These are phyloP conservation scores for Ganoderma resinaceum DNA, from an alignment of 1,284 basidiomycete species.

Conservation along the genomic window DNA sequence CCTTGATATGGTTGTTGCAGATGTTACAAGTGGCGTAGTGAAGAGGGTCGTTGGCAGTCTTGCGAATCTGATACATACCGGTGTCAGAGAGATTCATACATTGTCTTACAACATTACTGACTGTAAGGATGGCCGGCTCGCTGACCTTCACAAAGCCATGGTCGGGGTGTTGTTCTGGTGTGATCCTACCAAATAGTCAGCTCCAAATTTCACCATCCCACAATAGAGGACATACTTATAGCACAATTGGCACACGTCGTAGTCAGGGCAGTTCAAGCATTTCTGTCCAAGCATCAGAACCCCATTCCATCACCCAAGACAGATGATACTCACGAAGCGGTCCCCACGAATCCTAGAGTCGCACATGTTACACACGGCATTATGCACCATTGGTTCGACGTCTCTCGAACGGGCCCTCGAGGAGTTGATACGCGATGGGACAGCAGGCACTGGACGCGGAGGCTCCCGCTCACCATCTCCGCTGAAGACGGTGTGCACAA, in stretches of 20 bases:
- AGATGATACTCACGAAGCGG: slow-evolving; percentile 53
- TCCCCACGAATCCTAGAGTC: slow-evolving; percentile 71
- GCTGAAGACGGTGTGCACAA: slow-evolving; percentile 65
- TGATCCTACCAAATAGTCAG: slow-evolving; percentile 54
- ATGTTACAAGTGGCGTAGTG: slow-evolving; percentile 41
- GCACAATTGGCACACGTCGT: slow-evolving; percentile 77
- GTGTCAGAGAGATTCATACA: background rate
- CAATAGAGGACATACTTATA: slow-evolving; percentile 54
- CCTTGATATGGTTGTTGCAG: slow-evolving; percentile 64
- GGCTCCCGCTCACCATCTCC: slow-evolving; percentile 43
- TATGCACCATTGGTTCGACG: slow-evolving; percentile 51
- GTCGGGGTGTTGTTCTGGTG: slow-evolving; percentile 73
- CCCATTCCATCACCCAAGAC: background rate
- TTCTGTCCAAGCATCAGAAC: slow-evolving; percentile 52
- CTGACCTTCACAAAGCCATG: slow-evolving; percentile 80
- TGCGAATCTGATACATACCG: slow-evolving; percentile 24
- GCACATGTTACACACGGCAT: slow-evolving; percentile 77
- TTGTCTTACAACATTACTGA: slow-evolving; percentile 39
- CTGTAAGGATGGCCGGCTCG: slow-evolving; percentile 64
- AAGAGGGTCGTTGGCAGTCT: slow-evolving; percentile 23
- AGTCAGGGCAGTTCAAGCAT: slow-evolving; percentile 78
- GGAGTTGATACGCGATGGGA: background rate
- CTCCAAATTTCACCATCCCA: background rate
- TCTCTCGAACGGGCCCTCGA: slow-evolving; percentile 13
- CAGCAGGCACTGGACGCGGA: background rate